Conservation (phyloP, 2,329 filamentous ascomycete species). For the Bretziella fagacearum region DNA sequence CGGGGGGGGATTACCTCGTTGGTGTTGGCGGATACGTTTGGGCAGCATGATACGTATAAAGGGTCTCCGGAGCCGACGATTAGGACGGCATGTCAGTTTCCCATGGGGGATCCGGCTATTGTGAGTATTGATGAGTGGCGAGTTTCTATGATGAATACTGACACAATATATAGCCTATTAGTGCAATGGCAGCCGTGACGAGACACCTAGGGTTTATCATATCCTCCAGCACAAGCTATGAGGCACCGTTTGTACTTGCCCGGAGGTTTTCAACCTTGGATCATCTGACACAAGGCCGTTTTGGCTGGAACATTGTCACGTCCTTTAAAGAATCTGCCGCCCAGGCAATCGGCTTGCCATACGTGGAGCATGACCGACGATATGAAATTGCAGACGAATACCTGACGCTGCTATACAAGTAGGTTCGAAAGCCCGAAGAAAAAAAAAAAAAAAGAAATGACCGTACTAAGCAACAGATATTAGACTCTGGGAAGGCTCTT, state of each 20-base stretch:
- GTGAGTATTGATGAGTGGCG: no score
- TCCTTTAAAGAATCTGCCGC: conserved; percentile 52
- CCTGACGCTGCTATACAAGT: conserved; percentile 40
- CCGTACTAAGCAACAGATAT: neutral
- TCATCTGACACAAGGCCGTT: conserved; percentile 45
- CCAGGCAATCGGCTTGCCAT: conserved; percentile 40
- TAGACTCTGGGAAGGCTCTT: conserved; percentile 28
- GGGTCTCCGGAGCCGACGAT: conserved; percentile 38
- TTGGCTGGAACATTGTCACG: conserved; percentile 40
- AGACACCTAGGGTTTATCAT: conserved; percentile 52
- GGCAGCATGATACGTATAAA: conserved; percentile 54
- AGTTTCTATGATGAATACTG: no score
- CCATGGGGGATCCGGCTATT: conserved; percentile 48
- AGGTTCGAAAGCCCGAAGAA: conserved; percentile 17
- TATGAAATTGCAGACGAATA: conserved; percentile 46
- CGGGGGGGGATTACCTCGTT: conserved; percentile 45
- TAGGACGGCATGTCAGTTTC: conserved; percentile 48
- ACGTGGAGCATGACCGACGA: conserved; percentile 32
- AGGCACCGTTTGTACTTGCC: conserved; percentile 51
- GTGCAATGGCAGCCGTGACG: conserved; percentile 52
- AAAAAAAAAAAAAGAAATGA: neutral
- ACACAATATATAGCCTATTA: conserved; percentile 30
- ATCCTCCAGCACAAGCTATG: conserved; percentile 50
- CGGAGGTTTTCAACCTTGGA: conserved; percentile 49
- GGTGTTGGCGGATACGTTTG: conserved; percentile 50